Percentiles rank a stretch among this genome's conserved stretches.
Conservation (phyloP, 1,139 yeast genomes). For the Yamadazyma mexicana region DNA sequence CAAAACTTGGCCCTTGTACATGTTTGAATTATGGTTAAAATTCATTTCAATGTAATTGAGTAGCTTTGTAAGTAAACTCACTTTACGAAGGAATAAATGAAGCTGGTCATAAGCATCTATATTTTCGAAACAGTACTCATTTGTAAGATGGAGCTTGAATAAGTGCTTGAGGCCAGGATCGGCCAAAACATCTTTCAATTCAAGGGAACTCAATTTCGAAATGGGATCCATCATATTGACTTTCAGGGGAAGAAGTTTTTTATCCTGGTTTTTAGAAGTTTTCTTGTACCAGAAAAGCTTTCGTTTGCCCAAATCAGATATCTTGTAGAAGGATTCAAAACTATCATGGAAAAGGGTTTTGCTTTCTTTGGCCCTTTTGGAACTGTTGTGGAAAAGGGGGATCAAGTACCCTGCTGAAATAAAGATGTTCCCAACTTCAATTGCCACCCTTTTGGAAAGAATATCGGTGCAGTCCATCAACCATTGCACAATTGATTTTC, state of each 20-base stretch:
- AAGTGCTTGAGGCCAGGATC: conserved; percentile 82
- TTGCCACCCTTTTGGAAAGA: conserved; percentile 58
- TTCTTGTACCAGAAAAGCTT: conserved; percentile 23
- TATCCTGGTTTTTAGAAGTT: background rate
- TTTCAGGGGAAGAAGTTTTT: conserved; percentile 1
- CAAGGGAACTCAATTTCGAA: background rate
- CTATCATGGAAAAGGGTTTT: conserved; percentile 1
- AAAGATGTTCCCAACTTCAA: conserved; percentile 58
- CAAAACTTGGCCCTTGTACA: conserved; percentile 31
- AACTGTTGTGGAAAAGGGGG: conserved; percentile 25
- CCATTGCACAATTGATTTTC: conserved; percentile 86
- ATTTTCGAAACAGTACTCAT: conserved; percentile 73
- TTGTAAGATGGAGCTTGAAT: conserved; percentile 63
- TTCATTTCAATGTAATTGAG: conserved; percentile 14
- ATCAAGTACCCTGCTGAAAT: conserved; percentile 41
- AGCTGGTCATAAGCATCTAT: conserved; percentile 68
- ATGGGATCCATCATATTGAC: background rate
- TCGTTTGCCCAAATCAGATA: conserved; percentile 21
- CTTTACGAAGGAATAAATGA: conserved; percentile 34
- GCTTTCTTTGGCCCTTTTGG: too few species aligned
- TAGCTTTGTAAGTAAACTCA: conserved; percentile 18
- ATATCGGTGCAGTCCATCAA: conserved; percentile 84
- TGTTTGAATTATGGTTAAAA: conserved; percentile 3
- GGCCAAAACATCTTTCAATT: conserved; percentile 34
- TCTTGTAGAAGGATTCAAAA: conserved; percentile 18